Evolutionary conservation across 768 basidiomycete species (phyloP).

Genomic region (Jaapia argillacea): DNA sequence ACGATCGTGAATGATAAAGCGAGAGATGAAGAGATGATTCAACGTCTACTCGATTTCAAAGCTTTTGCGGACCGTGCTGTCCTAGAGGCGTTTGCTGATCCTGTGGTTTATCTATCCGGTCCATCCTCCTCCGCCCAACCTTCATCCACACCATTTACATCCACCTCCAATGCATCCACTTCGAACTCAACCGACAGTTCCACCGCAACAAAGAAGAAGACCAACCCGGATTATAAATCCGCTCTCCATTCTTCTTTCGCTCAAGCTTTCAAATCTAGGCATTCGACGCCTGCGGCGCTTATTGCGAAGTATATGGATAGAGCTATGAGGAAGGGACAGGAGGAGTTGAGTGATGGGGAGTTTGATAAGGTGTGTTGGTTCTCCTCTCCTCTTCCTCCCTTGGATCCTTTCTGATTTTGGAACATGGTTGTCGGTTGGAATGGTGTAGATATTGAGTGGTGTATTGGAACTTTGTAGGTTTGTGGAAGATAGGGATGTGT

Average conservation of each 20-base stretch:
- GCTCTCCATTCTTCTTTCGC: slow-evolving; percentile 66
- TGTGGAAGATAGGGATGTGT: slow-evolving; percentile 90
- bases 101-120: slow-evolving; percentile 9
- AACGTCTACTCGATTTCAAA: slow-evolving; percentile 60
- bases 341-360: slow-evolving; percentile 46
- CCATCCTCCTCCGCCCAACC: slow-evolving; percentile 24
- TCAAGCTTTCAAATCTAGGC: slow-evolving; percentile 61
- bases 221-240: slow-evolving; percentile 51
- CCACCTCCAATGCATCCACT: slow-evolving; percentile 3
- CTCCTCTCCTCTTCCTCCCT: too few species aligned
- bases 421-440: too few species aligned
- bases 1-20: slow-evolving; percentile 53
- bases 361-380: slow-evolving; percentile 55
- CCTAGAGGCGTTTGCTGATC: slow-evolving; percentile 39
- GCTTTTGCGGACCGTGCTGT: slow-evolving; percentile 42
- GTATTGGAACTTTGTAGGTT: slow-evolving; percentile 73
- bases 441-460: slow-evolving; percentile 54
- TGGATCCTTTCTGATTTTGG: too few species aligned
- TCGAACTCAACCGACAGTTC: too few species aligned
- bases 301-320: slow-evolving; percentile 86
- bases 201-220: slow-evolving; percentile 16
- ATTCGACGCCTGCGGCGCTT: slow-evolving; percentile 85
- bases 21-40: slow-evolving; percentile 72
- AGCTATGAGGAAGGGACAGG: slow-evolving; percentile 82
- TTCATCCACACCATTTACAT: slow-evolving; percentile 13